Conservation (phyloP, 139 green algal genomes). For the Yamagishiella unicocca region DNA sequence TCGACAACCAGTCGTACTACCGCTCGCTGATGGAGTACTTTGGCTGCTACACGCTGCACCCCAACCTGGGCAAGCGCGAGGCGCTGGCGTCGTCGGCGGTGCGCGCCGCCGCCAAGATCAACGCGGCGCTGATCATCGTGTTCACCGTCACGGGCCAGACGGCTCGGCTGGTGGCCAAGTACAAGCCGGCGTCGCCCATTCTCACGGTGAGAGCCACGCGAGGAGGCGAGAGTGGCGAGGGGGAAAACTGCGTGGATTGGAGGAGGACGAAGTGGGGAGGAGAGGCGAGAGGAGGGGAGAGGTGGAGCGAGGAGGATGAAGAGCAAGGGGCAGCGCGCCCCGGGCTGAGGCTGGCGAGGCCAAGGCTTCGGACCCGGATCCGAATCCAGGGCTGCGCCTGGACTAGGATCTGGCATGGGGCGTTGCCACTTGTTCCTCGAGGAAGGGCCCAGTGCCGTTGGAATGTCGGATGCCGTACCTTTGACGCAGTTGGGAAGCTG, state of each 20-base stretch:
- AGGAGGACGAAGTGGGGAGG: no score
- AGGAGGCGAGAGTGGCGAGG: background rate
- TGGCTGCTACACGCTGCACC: slow-evolving; percentile 57
- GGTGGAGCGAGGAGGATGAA: no score
- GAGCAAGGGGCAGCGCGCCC: no score
- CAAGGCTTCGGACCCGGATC: no score
- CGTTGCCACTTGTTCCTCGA: no score
- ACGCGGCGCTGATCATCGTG: slow-evolving; percentile 86
- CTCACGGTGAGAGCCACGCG: slow-evolving; percentile 67
- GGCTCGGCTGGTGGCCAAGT: slow-evolving; percentile 88
- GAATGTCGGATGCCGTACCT: no score
- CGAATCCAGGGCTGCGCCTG: no score
- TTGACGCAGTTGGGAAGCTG: no score
- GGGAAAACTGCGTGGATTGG: background rate
- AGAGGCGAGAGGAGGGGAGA: no score
- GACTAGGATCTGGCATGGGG: no score
- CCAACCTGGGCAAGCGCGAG: slow-evolving; percentile 74
- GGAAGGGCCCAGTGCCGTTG: no score
- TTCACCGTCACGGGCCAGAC: slow-evolving; percentile 88
- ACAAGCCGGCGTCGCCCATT: slow-evolving; percentile 83
- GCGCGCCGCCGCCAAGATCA: slow-evolving; percentile 87
- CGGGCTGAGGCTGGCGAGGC: no score
- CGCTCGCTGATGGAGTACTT: slow-evolving; percentile 57
- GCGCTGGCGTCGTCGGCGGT: slow-evolving; percentile 86
- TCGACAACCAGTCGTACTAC: slow-evolving; percentile 67